Percentiles rank a stretch among this genome's conserved stretches.
Evolutionary conservation across 1,284 basidiomycete species (phyloP).

Genomic region (Microbotryum saponariae): DNA sequence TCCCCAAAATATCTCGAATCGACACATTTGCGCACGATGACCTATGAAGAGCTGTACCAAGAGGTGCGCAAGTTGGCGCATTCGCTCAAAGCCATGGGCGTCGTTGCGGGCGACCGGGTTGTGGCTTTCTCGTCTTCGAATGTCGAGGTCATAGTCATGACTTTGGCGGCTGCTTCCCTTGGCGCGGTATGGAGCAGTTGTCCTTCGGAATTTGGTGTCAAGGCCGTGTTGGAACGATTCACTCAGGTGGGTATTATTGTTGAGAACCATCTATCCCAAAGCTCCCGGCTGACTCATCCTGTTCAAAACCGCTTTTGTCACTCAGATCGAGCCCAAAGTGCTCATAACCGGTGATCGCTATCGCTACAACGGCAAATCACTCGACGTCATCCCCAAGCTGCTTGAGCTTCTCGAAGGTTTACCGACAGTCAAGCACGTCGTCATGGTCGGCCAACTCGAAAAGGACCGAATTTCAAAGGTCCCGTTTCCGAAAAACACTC

Average conservation of each 20-base stretch:
- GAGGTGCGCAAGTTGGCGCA: constrained; percentile 30
- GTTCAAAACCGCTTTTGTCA: constrained; percentile 4
- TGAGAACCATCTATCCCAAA: not conserved
- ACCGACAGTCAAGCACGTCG: constrained; percentile 35
- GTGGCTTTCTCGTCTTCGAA: constrained; percentile 33
- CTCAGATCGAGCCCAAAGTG: constrained; percentile 40
- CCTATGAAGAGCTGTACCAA: constrained; percentile 32
- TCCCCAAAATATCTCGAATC: constrained; percentile 12
- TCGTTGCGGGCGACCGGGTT: constrained; percentile 30
- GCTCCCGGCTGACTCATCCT: not conserved
- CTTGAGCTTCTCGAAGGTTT: constrained; percentile 33
- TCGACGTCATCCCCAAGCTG: constrained; percentile 34
- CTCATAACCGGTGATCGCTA: constrained; percentile 41
- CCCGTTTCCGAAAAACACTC: constrained; percentile 10
- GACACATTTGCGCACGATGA: constrained; percentile 19
- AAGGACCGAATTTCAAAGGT: constrained; percentile 32
- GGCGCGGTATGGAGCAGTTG: constrained; percentile 72
- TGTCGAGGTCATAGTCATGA: constrained; percentile 31
- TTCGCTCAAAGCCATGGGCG: constrained; percentile 16
- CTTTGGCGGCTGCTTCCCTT: constrained; percentile 57
- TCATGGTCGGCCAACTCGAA: constrained; percentile 36
- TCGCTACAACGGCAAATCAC: constrained; percentile 39
- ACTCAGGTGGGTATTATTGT: constrained; percentile 33
- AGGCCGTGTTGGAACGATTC: constrained; percentile 69
- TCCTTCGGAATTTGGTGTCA: constrained; percentile 77